Conservation (phyloP, 179 eudicot species). For the Sideroxylon spinosum region DNA sequence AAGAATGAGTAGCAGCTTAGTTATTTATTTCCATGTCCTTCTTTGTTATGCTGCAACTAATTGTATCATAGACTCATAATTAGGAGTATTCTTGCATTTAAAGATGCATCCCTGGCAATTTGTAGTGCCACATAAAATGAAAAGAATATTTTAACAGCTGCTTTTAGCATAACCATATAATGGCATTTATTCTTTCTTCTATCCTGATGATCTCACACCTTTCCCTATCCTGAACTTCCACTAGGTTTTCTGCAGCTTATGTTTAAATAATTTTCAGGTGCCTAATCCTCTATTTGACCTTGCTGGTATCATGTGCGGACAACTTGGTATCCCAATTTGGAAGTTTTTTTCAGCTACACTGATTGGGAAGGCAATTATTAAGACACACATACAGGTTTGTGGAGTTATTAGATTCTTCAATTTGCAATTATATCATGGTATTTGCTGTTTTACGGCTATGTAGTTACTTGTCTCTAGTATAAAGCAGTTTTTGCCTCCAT, state of each 20-base stretch:
- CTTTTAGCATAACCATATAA: background rate
- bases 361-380: slow-evolving; percentile 77
- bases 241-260: slow-evolving; percentile 9
- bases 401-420: background rate
- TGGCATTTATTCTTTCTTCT: slow-evolving; percentile 28
- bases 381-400: slow-evolving; percentile 82
- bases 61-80: background rate
- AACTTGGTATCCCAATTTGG: slow-evolving; percentile 88
- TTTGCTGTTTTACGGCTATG: background rate
- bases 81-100: background rate
- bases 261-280: slow-evolving; percentile 39
- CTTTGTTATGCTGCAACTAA: background rate
- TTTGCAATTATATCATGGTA: background rate
- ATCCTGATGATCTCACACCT: background rate
- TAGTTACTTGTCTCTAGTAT: background rate
- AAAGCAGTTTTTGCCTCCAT: background rate
- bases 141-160: background rate
- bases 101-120: background rate
- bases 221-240: background rate
- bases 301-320: slow-evolving; percentile 94
- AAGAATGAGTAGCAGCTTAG: background rate
- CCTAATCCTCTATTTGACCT: slow-evolving; percentile 94
- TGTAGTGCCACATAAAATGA: background rate
- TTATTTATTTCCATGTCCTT: background rate
- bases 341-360: slow-evolving; percentile 73